Percentiles rank a stretch among this genome's conserved stretches.
phyloP scores from a whole-genome alignment of 2,329 filamentous ascomycete genomes.

The Colletotrichum incanum region DNA sequence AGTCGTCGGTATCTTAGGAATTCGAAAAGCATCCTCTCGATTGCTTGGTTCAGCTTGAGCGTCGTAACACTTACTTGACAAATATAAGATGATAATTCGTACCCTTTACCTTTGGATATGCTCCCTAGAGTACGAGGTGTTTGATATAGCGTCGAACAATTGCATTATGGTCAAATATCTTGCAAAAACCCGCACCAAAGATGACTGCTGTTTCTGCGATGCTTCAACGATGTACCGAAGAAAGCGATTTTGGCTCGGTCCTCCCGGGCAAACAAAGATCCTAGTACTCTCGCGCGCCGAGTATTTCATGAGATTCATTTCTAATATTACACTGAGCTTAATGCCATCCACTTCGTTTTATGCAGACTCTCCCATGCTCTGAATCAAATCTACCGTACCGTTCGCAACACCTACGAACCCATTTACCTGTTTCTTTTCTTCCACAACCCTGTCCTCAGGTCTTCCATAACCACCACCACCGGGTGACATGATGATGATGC shows the following conservation, averaged over 20 bases:
- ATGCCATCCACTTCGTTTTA: neutral
- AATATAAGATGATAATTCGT: too few relatives aligned
- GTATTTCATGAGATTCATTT: neutral
- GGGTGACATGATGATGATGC: constrained; percentile 74
- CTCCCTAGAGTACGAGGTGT: too few relatives aligned
- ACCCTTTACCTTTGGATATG: too few relatives aligned
- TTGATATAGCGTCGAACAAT: too few relatives aligned
- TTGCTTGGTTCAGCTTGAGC: too few relatives aligned
- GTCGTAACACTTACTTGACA: too few relatives aligned
- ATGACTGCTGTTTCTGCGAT: neutral
- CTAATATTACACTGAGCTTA: neutral
- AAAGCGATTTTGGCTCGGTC: neutral
- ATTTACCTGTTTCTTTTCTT: constrained; percentile 5
- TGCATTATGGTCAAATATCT: too few relatives aligned
- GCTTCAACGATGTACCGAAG: neutral
- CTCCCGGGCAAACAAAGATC: neutral
- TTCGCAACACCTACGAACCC: constrained; percentile 37
- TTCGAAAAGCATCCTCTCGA: too few relatives aligned
- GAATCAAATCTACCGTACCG: constrained; percentile 38
- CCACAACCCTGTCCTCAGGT: constrained; percentile 21
- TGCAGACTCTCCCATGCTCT: constrained; percentile 39
- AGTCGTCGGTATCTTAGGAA: too few relatives aligned
- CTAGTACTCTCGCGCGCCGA: neutral
- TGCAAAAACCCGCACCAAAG: too few relatives aligned
- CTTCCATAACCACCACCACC: constrained; percentile 74